These are phyloP conservation scores for Pharus latifolius DNA, from an alignment of 176 grass and related monocot genomes.

Conservation along the genomic window DNA sequence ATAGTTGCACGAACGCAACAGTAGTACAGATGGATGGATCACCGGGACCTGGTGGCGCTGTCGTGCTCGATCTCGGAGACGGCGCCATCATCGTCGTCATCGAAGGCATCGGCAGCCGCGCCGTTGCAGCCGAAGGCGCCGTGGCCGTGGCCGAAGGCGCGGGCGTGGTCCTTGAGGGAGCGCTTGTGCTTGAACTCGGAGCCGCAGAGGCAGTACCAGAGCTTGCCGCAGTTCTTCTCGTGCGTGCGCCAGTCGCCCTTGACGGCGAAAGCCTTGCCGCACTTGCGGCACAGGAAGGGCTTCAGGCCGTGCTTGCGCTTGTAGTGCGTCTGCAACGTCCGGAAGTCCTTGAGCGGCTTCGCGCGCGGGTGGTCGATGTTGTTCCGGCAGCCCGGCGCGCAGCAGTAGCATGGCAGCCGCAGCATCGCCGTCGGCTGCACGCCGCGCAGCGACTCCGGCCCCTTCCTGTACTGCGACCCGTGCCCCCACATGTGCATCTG, in stretches of 20 bases:
- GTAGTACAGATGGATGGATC: neutral
- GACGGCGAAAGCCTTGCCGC: conserved; percentile 94
- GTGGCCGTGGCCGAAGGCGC: conserved; percentile 78
- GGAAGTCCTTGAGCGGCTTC: conserved; percentile 95
- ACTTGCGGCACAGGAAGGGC: conserved; percentile 95
- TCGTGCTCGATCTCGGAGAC: conserved; percentile 79
- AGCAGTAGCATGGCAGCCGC: conserved; percentile 93
- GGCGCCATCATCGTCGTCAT: conserved; percentile 69
- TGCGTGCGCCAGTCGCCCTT: conserved; percentile 97
- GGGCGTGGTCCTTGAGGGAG: conserved; percentile 91
- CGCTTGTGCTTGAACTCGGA: conserved; percentile 99
- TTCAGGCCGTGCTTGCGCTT: conserved; percentile 99
- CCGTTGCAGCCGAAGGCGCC: conserved; percentile 54
- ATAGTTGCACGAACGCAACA: neutral
- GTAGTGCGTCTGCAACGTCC: conserved; percentile 97
- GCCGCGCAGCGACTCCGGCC: conserved; percentile 85
- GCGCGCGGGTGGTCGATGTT: conserved; percentile 94
- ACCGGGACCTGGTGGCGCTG: conserved; percentile 16
- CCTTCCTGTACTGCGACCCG: conserved; percentile 92
- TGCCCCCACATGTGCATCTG: conserved; percentile 99
- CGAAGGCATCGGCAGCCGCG: conserved; percentile 24
- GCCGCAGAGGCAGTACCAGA: conserved; percentile 98
- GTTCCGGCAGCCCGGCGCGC: conserved; percentile 88
- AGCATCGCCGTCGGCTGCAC: conserved; percentile 98
- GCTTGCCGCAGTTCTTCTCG: conserved; percentile 99